Base-by-base conservation (phyloP, 2,329 filamentous ascomycete species). In the Clarireedia homoeocarpa region DNA sequence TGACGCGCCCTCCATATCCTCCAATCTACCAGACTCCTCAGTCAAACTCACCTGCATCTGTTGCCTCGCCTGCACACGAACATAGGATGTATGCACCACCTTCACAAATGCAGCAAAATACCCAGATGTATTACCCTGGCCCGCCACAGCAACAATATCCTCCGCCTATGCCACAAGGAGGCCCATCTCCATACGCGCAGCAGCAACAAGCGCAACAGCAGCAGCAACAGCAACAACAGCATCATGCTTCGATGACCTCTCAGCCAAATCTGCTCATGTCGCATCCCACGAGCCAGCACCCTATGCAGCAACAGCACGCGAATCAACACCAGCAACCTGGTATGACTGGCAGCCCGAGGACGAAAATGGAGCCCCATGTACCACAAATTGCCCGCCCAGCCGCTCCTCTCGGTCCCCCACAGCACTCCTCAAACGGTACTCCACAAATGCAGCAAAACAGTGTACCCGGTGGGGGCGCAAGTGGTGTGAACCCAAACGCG, bases 1-100 rank as follows among this genome's bases (percentile, higher is more conserved):
- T 89, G 72, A 78, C 83, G 65, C 72, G 77, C 49, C 71, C 77
- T 48, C 96, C 95, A 71, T 91, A 91, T 65, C 89, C 90, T 59
- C 95, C 96, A 70, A 80, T 79, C 34, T 96, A 96, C 71, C 89
- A 96, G 72, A 95, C 91, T 17, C 91, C 91, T 55, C 91, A 96
- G 75, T 95, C 91, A 56, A 95, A 92, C 73, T 96, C 92, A 55
- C 92, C 92, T 49, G 89, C 90, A 40, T 95, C 91, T 51, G 91
- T 96, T 66, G 88, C 91, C 61, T 96, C 92, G 36, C 86, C 90
- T 23, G 89, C 91, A 56, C 92, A 97, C 69, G 89, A 92, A 68
- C 89, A 95, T 64, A 86, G 84, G 66, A 82, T 97, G 69, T 97
- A 96, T 72, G 88, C 91, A 66, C 86, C 87, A 51, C 75, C 84